phyloP scores from a whole-genome alignment of 2,329 filamentous ascomycete genomes.

The Graphilbum fragrans region DNA sequence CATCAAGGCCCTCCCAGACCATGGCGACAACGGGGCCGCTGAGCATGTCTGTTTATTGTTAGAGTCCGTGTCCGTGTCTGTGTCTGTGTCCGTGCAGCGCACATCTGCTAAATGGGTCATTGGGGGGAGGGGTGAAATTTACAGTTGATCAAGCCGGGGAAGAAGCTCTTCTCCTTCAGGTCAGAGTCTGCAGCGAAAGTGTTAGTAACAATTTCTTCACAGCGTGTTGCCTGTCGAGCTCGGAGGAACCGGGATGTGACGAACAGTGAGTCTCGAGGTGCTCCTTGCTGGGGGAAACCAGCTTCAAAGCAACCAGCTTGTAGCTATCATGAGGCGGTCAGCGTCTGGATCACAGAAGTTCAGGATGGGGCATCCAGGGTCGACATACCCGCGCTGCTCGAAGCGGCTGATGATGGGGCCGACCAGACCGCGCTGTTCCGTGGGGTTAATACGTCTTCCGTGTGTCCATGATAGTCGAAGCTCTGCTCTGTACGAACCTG shows the following conservation, averaged over 20 bases:
- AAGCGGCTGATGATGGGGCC: slow-evolving; percentile 97
- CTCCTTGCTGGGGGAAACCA: slow-evolving; percentile 75
- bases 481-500: slow-evolving; percentile 50
- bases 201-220: neutral
- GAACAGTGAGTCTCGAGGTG: slow-evolving; percentile 94
- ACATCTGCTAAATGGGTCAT: no score
- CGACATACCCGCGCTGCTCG: slow-evolving; percentile 77
- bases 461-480: neutral
- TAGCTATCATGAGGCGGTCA: slow-evolving; percentile 43
- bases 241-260: slow-evolving; percentile 16
- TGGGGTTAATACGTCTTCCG: neutral
- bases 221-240: slow-evolving; percentile 12
- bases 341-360: slow-evolving; percentile 5
- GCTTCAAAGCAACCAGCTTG: slow-evolving; percentile 98
- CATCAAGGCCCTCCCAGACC: slow-evolving; percentile 99
- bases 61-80: slow-evolving; percentile 4
- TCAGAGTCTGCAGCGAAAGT: slow-evolving; percentile 51
- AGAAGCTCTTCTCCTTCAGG: slow-evolving; percentile 91
- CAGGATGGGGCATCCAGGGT: slow-evolving; percentile 3
- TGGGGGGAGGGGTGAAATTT: slow-evolving; percentile 21
- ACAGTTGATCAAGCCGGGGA: slow-evolving; percentile 88
- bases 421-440: slow-evolving; percentile 76
- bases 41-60: slow-evolving; percentile 63
- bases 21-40: slow-evolving; percentile 96
- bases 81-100: no score